Conservation (phyloP, 768 basidiomycete species). For the Coprinellus aureogranulatus region DNA sequence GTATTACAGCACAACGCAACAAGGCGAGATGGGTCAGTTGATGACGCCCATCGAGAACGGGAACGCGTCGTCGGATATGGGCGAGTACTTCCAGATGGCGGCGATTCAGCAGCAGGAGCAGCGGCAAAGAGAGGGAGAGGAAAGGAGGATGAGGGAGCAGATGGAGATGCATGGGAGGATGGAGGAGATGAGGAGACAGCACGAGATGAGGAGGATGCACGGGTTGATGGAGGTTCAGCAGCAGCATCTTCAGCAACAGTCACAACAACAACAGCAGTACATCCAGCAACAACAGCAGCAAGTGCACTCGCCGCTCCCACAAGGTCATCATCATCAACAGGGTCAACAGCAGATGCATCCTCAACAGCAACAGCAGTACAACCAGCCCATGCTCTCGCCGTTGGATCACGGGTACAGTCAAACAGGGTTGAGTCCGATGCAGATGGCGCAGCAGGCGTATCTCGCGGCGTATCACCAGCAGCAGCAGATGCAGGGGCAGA, state of each 20-base stretch:
- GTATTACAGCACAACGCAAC: too few relatives aligned
- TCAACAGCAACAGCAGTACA: background rate
- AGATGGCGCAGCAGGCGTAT: too few relatives aligned
- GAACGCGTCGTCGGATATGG: background rate
- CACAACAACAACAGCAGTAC: background rate
- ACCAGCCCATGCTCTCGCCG: background rate
- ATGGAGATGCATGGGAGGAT: background rate
- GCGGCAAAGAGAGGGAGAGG: background rate
- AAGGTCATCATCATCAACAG: constrained; percentile 5
- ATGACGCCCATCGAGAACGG: background rate
- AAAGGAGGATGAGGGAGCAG: background rate
- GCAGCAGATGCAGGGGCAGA: background rate
- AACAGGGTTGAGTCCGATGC: too few relatives aligned
- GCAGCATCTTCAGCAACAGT: constrained; percentile 7
- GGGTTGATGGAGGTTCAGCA: background rate
- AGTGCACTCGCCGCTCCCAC: background rate
- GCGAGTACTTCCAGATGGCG: constrained; percentile 14
- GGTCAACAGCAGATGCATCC: background rate
- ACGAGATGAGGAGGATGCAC: constrained; percentile 3
- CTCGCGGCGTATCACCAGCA: background rate
- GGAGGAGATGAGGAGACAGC: background rate
- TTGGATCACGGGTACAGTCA: too few relatives aligned
- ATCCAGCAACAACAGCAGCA: constrained; percentile 12
- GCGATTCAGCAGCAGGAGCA: constrained; percentile 14
- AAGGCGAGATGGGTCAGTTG: background rate